A percentile compares a stretch with the other conserved stretches of the same genome.
phyloP scores from a whole-genome alignment of 179 eudicot genomes.

The Amaranthus tricolor region DNA sequence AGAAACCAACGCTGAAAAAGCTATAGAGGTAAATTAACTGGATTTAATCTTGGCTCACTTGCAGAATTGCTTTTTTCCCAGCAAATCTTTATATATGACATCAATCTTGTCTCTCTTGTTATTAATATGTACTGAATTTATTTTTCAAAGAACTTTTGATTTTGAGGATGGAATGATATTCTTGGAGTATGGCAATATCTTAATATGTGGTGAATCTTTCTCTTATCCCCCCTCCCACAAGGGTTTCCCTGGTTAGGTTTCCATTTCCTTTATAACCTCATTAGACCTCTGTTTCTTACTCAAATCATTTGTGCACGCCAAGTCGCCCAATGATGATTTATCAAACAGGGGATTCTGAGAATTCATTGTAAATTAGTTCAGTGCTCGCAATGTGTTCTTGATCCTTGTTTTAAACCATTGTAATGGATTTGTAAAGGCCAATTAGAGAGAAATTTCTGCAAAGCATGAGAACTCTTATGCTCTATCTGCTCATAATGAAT shows the following conservation, averaged over 20 bases:
- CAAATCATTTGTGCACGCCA: neutral
- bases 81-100: neutral
- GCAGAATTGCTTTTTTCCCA: neutral
- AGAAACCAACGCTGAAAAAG: conserved; percentile 99
- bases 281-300: neutral
- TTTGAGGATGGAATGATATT: neutral
- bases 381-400: neutral
- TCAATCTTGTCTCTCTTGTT: neutral
- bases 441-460: neutral
- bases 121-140: neutral
- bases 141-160: neutral
- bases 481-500: neutral
- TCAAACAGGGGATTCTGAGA: neutral
- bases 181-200: neutral
- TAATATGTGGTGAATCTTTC: neutral
- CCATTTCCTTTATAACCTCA: neutral
- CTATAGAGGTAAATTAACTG: conserved; percentile 68
- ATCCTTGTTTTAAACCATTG: neutral
- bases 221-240: neutral
- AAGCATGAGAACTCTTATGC: neutral
- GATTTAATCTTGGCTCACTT: neutral
- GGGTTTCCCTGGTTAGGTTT: neutral
- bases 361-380: neutral
- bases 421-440: neutral
- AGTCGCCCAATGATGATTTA: neutral